Conservation (phyloP, 805 yeast species). For the Metschnikowia orientalis region DNA sequence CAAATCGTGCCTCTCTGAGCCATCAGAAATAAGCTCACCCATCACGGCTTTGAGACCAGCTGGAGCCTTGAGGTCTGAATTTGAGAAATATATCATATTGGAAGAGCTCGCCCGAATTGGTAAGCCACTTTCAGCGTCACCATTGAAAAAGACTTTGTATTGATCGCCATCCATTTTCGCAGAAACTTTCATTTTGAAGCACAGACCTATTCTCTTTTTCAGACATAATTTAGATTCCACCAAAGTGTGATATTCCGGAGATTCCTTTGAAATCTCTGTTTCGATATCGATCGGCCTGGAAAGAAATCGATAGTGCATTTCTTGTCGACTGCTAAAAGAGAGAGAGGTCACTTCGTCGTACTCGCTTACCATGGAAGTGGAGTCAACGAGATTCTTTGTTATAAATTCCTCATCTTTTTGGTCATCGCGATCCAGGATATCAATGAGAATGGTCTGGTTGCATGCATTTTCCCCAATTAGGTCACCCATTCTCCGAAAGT, state of each 20-base stretch:
- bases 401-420: constrained; percentile 21
- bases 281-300: constrained; percentile 38
- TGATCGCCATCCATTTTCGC: constrained; percentile 15
- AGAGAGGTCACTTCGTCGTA: neutral
- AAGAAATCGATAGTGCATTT: constrained; percentile 59
- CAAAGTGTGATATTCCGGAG: constrained; percentile 28
- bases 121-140: constrained; percentile 45
- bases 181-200: constrained; percentile 41
- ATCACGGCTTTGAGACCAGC: constrained; percentile 58
- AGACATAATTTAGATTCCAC: constrained; percentile 53
- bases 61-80: constrained; percentile 61
- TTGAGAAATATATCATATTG: constrained; percentile 61
- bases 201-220: constrained; percentile 55
- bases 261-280: constrained; percentile 3
- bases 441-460: constrained; percentile 61
- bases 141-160: constrained; percentile 44
- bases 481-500: constrained; percentile 51
- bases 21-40: constrained; percentile 41
- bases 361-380: neutral
- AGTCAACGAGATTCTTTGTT: neutral
- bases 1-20: constrained; percentile 22
- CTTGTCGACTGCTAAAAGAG: constrained; percentile 34
- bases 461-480: constrained; percentile 51
- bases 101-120: constrained; percentile 51
- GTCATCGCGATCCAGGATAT: constrained; percentile 33